A percentile compares a stretch with the other conserved stretches of the same genome.
These are phyloP conservation scores for Candida pseudofarinosa DNA, from an alignment of 805 yeast species.

Conservation along the genomic window DNA sequence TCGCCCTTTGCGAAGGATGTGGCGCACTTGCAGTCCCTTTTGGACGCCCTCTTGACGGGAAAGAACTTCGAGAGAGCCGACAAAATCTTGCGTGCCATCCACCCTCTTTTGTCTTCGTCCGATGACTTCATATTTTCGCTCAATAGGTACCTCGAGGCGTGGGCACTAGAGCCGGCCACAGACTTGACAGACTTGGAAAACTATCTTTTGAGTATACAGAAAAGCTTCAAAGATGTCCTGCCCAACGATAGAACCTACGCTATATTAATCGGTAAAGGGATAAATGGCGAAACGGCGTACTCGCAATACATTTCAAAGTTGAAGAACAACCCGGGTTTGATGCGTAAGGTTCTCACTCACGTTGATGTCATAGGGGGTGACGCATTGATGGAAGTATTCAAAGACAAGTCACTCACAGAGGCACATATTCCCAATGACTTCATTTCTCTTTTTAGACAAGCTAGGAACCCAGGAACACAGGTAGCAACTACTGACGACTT, in stretches of 20 bases:
- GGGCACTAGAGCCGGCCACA: conserved; percentile 37
- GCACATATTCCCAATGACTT: conserved; percentile 34
- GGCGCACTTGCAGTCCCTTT: conserved; percentile 66
- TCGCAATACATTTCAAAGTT: conserved; percentile 11
- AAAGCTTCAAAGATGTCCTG: conserved; percentile 13
- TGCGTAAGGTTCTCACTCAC: conserved; percentile 36
- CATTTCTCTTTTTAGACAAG: conserved; percentile 25
- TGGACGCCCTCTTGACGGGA: conserved; percentile 73
- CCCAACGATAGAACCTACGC: conserved; percentile 61
- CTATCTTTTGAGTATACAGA: conserved; percentile 32
- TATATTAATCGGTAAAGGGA: conserved; percentile 46
- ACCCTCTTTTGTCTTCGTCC: conserved; percentile 38
- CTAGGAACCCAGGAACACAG: conserved; percentile 8
- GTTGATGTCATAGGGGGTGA: conserved; percentile 53
- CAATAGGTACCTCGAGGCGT: conserved; percentile 55
- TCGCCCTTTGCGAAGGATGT: conserved; percentile 51
- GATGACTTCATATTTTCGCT: conserved; percentile 60
- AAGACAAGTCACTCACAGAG: conserved; percentile 17
- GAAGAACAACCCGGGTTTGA: conserved; percentile 8
- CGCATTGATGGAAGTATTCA: conserved; percentile 35
- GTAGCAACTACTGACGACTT: conserved; percentile 6
- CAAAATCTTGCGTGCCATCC: conserved; percentile 58
- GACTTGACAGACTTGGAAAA: conserved; percentile 40
- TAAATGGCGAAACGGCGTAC: conserved; percentile 8
- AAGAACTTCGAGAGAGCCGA: conserved; percentile 68